phyloP scores from a whole-genome alignment of 140 eudicot species.

The Ambrosia hybrid region DNA sequence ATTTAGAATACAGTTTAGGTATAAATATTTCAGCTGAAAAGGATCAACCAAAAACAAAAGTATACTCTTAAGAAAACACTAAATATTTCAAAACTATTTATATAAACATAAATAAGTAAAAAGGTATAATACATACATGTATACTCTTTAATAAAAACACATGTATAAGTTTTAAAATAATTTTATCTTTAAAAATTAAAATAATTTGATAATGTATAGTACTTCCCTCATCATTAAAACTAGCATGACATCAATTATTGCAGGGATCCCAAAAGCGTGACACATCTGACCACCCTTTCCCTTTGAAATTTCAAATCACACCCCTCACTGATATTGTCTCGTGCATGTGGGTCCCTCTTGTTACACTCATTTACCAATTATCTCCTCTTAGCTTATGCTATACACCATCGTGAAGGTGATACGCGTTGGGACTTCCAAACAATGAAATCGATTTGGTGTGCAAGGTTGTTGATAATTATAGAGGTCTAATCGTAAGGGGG shows the following conservation, averaged over 20 bases:
- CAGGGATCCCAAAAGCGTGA: slow-evolving; percentile 86
- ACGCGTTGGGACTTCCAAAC: no score
- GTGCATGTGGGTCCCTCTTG: slow-evolving; percentile 37
- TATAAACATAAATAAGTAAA: background rate
- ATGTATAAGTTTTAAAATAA: no score
- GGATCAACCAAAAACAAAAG: no score
- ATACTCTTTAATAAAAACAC: background rate
- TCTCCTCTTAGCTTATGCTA: background rate
- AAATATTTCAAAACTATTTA: background rate
- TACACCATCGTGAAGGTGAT: no score
- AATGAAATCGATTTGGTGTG: no score
- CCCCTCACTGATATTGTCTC: slow-evolving; percentile 21
- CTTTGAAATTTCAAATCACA: slow-evolving; percentile 27
- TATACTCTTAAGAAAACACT: background rate
- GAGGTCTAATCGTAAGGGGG: no score
- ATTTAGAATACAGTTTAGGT: no score
- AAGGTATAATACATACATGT: background rate
- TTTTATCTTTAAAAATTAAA: no score
- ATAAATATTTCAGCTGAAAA: no score
- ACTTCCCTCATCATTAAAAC: slow-evolving; percentile 49
- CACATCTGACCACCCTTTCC: slow-evolving; percentile 59
- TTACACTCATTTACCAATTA: slow-evolving; percentile 19
- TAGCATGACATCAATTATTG: slow-evolving; percentile 84
- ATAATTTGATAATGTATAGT: background rate
- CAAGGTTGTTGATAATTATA: no score